phyloP scores from a whole-genome alignment of 2,329 filamentous ascomycete species.

The Penicillium psychrosexuale region DNA sequence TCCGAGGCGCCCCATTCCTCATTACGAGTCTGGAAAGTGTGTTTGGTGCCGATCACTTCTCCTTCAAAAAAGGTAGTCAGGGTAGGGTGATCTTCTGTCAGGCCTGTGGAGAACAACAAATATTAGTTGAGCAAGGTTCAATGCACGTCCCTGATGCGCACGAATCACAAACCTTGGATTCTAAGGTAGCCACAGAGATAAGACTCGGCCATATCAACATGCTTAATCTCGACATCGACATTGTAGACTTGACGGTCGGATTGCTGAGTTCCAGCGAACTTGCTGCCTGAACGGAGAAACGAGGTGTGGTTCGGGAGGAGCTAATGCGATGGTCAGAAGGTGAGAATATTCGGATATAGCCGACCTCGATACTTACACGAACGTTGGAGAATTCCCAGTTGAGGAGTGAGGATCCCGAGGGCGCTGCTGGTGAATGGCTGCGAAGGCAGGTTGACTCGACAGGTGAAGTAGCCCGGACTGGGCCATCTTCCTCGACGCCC shows the following conservation, averaged over 20 bases:
- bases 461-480: slow-evolving; percentile 33
- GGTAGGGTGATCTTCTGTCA: slow-evolving; percentile 95
- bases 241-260: slow-evolving; percentile 92
- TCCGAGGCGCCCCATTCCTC: slow-evolving; percentile 87
- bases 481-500: slow-evolving; percentile 33
- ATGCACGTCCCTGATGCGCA: background rate
- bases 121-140: slow-evolving; percentile 2
- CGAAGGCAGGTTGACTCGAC: slow-evolving; percentile 33
- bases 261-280: slow-evolving; percentile 85
- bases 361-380: slow-evolving; percentile 46
- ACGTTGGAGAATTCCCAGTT: slow-evolving; percentile 56
- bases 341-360: background rate
- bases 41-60: slow-evolving; percentile 93
- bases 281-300: slow-evolving; percentile 80
- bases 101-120: slow-evolving; percentile 53
- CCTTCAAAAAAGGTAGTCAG: slow-evolving; percentile 97
- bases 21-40: slow-evolving; percentile 89
- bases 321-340: slow-evolving; percentile 44
- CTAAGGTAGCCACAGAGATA: slow-evolving; percentile 92
- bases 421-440: slow-evolving; percentile 30
- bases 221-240: slow-evolving; percentile 94
- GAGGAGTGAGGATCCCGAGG: slow-evolving; percentile 45
- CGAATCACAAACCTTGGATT: slow-evolving; percentile 70
- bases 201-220: slow-evolving; percentile 90
- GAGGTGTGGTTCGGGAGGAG: slow-evolving; percentile 75